These are phyloP conservation scores for Candida nitratophila DNA, from an alignment of 805 yeast species.

Conservation along the genomic window DNA sequence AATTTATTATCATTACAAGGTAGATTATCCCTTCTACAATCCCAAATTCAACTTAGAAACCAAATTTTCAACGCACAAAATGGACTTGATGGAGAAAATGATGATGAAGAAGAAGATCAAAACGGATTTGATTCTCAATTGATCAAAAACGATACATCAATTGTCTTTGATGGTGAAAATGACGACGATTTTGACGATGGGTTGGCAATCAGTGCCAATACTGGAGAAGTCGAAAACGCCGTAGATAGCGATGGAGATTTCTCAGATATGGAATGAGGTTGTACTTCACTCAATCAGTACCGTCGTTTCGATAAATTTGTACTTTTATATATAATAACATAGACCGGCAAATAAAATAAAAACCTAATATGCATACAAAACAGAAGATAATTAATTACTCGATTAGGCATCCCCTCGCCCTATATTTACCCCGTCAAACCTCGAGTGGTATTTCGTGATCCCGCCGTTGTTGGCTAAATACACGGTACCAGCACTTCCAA, in stretches of 20 bases:
- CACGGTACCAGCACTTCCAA: too few relatives aligned
- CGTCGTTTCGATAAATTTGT: too few relatives aligned
- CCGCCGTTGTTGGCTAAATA: too few relatives aligned
- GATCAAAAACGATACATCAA: conserved; percentile 6
- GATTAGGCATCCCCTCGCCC: too few relatives aligned
- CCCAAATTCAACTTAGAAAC: conserved; percentile 67
- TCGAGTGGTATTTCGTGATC: too few relatives aligned
- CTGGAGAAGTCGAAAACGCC: conserved; percentile 27
- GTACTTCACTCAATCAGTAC: too few relatives aligned
- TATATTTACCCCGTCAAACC: too few relatives aligned
- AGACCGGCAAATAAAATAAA: too few relatives aligned
- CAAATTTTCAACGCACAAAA: conserved; percentile 27
- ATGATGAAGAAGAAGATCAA: conserved; percentile 20
- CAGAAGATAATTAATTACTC: too few relatives aligned
- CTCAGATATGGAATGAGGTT: background rate
- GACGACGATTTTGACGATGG: conserved; percentile 17
- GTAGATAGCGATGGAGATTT: conserved; percentile 17
- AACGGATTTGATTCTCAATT: conserved; percentile 2
- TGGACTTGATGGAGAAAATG: conserved; percentile 29
- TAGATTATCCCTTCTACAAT: conserved; percentile 64
- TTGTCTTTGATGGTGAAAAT: conserved; percentile 23
- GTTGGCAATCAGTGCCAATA: conserved; percentile 5
- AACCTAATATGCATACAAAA: too few relatives aligned
- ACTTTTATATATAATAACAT: too few relatives aligned
- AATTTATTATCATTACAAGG: conserved; percentile 79